A percentile compares a stretch with the other conserved stretches of the same genome.
phyloP scores from a whole-genome alignment of 768 basidiomycete species.

The Russula sp. region DNA sequence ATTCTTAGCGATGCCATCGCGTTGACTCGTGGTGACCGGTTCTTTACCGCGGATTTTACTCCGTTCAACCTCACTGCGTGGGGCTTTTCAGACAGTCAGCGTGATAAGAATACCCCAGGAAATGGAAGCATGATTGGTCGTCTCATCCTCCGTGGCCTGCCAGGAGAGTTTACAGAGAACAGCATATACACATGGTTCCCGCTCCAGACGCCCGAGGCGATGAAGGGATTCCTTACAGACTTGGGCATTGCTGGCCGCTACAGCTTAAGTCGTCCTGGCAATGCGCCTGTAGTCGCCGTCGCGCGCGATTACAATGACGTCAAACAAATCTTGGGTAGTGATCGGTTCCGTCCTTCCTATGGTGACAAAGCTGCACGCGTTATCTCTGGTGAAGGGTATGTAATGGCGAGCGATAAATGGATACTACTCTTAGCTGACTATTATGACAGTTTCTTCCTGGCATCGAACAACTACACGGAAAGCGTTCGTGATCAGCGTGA shows the following conservation, averaged over 20 bases:
- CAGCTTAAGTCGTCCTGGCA: slow-evolving; percentile 49
- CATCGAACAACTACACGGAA: slow-evolving; percentile 41
- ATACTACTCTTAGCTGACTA: not conserved
- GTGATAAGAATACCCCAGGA: slow-evolving; percentile 66
- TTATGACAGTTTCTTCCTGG: slow-evolving; percentile 60
- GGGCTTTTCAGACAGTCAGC: slow-evolving; percentile 82
- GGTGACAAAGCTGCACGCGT: slow-evolving; percentile 51
- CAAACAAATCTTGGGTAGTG: slow-evolving; percentile 49
- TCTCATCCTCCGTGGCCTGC: slow-evolving; percentile 70
- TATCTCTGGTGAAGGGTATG: slow-evolving; percentile 59
- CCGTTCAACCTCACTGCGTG: slow-evolving; percentile 78
- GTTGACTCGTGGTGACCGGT: slow-evolving; percentile 80
- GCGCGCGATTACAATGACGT: slow-evolving; percentile 52
- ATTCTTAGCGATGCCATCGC: slow-evolving; percentile 86
- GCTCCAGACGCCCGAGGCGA: slow-evolving; percentile 72
- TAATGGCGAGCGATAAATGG: slow-evolving; percentile 5
- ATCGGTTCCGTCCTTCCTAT: slow-evolving; percentile 50
- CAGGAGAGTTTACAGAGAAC: slow-evolving; percentile 62
- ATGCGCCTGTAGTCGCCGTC: slow-evolving; percentile 32
- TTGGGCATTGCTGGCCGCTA: slow-evolving; percentile 56
- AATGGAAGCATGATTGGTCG: slow-evolving; percentile 75
- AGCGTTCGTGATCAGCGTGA: slow-evolving; percentile 47
- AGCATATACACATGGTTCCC: slow-evolving; percentile 85
- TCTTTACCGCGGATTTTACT: slow-evolving; percentile 79
- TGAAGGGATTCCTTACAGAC: slow-evolving; percentile 58